Evolutionary conservation across 805 yeast genomes (phyloP).

Genomic region (Metschnikowia gelsemii): DNA sequence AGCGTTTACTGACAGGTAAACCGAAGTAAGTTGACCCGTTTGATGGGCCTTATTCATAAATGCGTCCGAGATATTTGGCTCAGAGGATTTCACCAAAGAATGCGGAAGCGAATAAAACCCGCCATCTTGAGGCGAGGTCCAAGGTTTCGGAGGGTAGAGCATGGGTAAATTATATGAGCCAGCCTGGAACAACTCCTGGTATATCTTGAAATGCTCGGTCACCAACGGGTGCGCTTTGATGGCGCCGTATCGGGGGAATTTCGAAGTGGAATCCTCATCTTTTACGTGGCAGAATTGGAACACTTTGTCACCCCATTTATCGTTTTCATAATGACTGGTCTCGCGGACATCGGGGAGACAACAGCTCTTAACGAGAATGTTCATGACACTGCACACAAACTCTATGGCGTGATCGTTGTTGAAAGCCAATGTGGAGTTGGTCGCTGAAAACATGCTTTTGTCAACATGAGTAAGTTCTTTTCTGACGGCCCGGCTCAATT

Average conservation of each 20-base stretch:
- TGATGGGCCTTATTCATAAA: slow-evolving; percentile 28
- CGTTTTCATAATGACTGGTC: background rate
- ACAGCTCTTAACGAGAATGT: slow-evolving; percentile 19
- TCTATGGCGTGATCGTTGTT: slow-evolving; percentile 22
- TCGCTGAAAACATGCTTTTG: background rate
- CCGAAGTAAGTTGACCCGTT: slow-evolving; percentile 34
- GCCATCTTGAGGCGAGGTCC: slow-evolving; percentile 35
- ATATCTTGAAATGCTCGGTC: slow-evolving; percentile 8
- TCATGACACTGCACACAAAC: slow-evolving; percentile 21
- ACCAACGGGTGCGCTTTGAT: slow-evolving; percentile 14
- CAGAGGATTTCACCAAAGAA: slow-evolving; percentile 25
- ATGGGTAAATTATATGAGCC: slow-evolving; percentile 31
- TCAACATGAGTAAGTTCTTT: slow-evolving; percentile 4
- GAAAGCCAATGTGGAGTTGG: slow-evolving; percentile 11
- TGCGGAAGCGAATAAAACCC: slow-evolving; percentile 32
- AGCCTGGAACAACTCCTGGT: slow-evolving; percentile 13
- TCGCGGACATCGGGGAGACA: slow-evolving; percentile 9
- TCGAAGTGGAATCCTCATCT: slow-evolving; percentile 2
- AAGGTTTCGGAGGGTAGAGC: slow-evolving; percentile 38
- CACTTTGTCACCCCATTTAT: slow-evolving; percentile 2
- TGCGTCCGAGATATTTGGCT: slow-evolving; percentile 16
- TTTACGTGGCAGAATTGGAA: slow-evolving; percentile 8
- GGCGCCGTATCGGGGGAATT: slow-evolving; percentile 12
- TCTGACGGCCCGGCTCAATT: slow-evolving; percentile 1
- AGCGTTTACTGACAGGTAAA: slow-evolving; percentile 29